Conservation (phyloP, 106 monocot genomes). For the Chionographis japonica region DNA sequence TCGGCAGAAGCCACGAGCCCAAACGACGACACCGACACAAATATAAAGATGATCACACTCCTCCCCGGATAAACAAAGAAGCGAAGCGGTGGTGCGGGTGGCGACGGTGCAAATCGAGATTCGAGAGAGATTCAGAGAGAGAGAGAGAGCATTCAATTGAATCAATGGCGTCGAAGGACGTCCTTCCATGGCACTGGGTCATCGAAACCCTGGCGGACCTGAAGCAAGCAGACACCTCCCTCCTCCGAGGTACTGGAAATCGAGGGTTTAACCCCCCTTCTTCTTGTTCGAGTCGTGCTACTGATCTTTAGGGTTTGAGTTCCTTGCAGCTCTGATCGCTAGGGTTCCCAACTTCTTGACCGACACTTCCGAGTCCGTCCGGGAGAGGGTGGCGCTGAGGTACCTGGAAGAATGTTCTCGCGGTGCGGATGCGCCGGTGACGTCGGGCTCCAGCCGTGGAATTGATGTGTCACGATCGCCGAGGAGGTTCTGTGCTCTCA, state of each 20-base stretch:
- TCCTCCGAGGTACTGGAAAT: conserved; percentile 22
- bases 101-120: no score
- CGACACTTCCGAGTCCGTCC: conserved; percentile 10
- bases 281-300: background rate
- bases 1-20: no score
- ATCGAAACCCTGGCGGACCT: conserved; percentile 41
- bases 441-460: conserved; percentile 1
- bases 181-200: conserved; percentile 25
- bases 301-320: conserved; percentile 4
- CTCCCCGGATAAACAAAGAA: no score
- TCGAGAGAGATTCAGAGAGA: no score
- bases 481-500: conserved; percentile 22
- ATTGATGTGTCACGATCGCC: conserved; percentile 2
- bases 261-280: background rate
- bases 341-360: conserved; percentile 18
- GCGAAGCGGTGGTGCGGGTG: no score
- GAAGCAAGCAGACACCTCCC: conserved; percentile 12
- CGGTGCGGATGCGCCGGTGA: background rate
- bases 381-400: conserved; percentile 33
- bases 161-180: background rate
- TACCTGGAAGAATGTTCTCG: conserved; percentile 23
- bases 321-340: conserved; percentile 15
- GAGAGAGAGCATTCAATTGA: no score
- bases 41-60: no score
- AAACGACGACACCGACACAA: no score